phyloP scores from a whole-genome alignment of 2,329 filamentous ascomycete genomes.

The Chlorencoelia australis region DNA sequence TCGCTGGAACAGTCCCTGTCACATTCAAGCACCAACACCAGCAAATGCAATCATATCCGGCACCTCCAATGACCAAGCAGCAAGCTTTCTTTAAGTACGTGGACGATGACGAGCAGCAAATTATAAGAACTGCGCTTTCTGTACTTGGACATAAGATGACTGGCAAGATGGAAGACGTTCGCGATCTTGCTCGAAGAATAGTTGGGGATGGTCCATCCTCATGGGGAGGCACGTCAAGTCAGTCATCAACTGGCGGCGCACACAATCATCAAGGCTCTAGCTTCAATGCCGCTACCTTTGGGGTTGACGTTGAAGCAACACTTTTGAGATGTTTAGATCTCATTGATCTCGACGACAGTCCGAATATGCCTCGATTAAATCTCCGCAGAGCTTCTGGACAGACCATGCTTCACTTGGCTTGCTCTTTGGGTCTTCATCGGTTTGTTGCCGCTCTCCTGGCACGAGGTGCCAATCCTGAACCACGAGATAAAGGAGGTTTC shows the following conservation, averaged over 20 bases:
- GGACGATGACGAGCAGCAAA: conserved; percentile 58
- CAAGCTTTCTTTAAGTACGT: conserved; percentile 60
- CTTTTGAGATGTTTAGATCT: conserved; percentile 68
- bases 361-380: conserved; percentile 57
- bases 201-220: conserved; percentile 38
- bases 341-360: conserved; percentile 67
- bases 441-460: conserved; percentile 69
- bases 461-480: conserved; percentile 66
- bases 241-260: conserved; percentile 34
- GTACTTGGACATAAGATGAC: conserved; percentile 56
- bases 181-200: conserved; percentile 51
- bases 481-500: conserved; percentile 69
- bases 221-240: conserved; percentile 37
- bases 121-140: conserved; percentile 57
- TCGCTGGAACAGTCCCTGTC: conserved; percentile 49
- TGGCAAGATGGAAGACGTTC: conserved; percentile 49
- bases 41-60: conserved; percentile 32
- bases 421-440: conserved; percentile 62
- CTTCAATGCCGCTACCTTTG: conserved; percentile 30
- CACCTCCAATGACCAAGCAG: conserved; percentile 37
- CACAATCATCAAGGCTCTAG: conserved; percentile 35
- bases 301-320: conserved; percentile 27
- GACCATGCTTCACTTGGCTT: conserved; percentile 72
- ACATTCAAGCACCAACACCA: conserved; percentile 45
- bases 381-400: conserved; percentile 57